Evolutionary conservation across 2,329 filamentous ascomycete genomes (phyloP), one percentile per base, ranked within the genome.

Genomic region (Xylariaceae sp.): DNA sequence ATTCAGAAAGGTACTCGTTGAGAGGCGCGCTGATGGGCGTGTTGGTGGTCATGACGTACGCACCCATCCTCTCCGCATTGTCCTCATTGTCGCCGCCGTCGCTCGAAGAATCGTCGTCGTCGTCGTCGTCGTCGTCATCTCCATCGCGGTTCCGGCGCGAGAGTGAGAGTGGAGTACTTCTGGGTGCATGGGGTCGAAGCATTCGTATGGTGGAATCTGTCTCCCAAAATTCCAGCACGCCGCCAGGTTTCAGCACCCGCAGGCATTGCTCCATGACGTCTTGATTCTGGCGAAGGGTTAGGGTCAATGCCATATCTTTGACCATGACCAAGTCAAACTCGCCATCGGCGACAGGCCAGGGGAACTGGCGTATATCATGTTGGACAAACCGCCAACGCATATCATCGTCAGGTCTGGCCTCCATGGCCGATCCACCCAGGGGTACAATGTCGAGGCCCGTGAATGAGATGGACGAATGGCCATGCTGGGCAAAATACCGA

Each of bases 301-400:
- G 65, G 15, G 68, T 75, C 47, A 92, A 70, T 38, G 79, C 82
- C 54, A 88, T 67, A 58, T 95, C 88, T 61, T 95, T 95, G 56
- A 87, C 74, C 70, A 95, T 88, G 53, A 97, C 75, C 28, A 95
- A 73, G 59, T 95, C 88, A 60, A 94, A 96, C 52, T 89, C 82
- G 24, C 74, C 81, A 44, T 87, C 77, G 2, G 78, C 71, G 48
- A 95, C 88, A 0, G 90, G 90, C 54, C 89, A 76, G 1, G 87
- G 86, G 2, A 74, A 60, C 43, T 77, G 76, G 42, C 87, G 81
- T 47, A 94, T 65, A 61, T 96, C 89, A 59, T 95, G 88, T 57
- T 89, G 85, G 37, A 94, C 77, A 59, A 95, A 96, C 9, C 72
- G 79, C 88, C 88, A 95, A 49, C 85, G 81, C 70, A 95, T 83